These are phyloP conservation scores for Eucalyptus sp. DNA, from an alignment of 345 rosid species.

Conservation along the genomic window DNA sequence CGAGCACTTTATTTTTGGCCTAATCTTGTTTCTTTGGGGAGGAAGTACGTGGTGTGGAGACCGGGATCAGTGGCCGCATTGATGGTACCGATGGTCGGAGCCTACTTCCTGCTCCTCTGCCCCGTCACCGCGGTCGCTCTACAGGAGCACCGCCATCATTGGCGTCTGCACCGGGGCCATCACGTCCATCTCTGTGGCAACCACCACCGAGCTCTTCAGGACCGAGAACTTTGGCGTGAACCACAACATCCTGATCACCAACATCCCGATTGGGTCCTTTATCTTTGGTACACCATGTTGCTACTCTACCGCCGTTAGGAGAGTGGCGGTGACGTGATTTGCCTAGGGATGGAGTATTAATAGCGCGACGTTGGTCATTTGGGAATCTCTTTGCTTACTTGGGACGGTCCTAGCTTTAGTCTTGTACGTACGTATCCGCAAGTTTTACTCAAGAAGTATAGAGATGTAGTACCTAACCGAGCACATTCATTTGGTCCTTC, in stretches of 20 bases:
- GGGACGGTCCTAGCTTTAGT: conserved; percentile 43
- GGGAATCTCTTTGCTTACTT: conserved; percentile 48
- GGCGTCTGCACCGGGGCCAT: conserved; percentile 66
- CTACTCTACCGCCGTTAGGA: conserved; percentile 26
- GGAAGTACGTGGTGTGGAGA: conserved; percentile 24
- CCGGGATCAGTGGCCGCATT: conserved; percentile 39
- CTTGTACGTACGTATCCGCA: conserved; percentile 34
- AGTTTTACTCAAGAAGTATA: conserved; percentile 7
- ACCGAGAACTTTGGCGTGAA: conserved; percentile 53
- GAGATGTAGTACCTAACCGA: neutral
- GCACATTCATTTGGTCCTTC: neutral
- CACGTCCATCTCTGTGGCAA: conserved; percentile 48
- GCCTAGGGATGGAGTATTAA: conserved; percentile 60
- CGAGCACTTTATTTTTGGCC: neutral
- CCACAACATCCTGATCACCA: conserved; percentile 57
- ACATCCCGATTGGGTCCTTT: conserved; percentile 70
- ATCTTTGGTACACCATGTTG: conserved; percentile 56
- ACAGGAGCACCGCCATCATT: conserved; percentile 42
- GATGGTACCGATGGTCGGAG: conserved; percentile 43
- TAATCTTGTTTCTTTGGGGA: conserved; percentile 9
- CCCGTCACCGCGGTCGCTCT: conserved; percentile 17
- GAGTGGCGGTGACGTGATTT: conserved; percentile 19
- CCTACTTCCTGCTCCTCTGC: conserved; percentile 44
- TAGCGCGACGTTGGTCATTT: conserved; percentile 38
- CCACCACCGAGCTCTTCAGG: conserved; percentile 63